These are phyloP conservation scores for Phanerochaete carnosa DNA, from an alignment of 768 basidiomycete species.

Conservation along the genomic window DNA sequence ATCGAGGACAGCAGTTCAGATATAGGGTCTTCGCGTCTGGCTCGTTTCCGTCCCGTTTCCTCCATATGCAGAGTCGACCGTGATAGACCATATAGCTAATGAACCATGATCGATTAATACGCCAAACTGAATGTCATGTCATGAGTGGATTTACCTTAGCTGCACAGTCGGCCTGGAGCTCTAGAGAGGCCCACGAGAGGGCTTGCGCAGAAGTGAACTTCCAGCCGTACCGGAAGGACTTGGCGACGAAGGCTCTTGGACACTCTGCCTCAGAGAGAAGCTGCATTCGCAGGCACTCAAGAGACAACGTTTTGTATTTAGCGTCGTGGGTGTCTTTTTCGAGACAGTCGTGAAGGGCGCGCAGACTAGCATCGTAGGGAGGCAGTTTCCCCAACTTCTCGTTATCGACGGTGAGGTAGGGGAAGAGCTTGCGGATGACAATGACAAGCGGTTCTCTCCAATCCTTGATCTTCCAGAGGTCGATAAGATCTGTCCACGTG, in stretches of 20 bases:
- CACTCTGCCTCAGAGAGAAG: constrained; percentile 21
- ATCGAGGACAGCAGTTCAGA: constrained; percentile 50
- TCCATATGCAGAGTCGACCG: constrained; percentile 43
- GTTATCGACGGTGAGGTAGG: constrained; percentile 36
- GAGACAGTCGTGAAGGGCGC: constrained; percentile 46
- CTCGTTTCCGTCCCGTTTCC: constrained; percentile 43
- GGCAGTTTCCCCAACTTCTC: neutral
- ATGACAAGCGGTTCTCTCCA: constrained; percentile 79
- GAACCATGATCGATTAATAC: neutral
- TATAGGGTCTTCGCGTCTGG: constrained; percentile 58
- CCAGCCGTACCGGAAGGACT: constrained; percentile 70
- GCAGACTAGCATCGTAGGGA: neutral
- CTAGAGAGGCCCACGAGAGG: constrained; percentile 73
- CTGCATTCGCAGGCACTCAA: constrained; percentile 65
- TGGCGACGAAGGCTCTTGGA: constrained; percentile 50
- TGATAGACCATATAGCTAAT: constrained; percentile 60
- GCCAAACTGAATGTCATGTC: neutral
- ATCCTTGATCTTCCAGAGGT: constrained; percentile 71
- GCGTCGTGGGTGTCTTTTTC: constrained; percentile 43
- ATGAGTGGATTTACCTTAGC: constrained; percentile 46
- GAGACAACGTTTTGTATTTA: constrained; percentile 35
- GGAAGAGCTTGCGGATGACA: constrained; percentile 69
- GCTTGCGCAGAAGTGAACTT: constrained; percentile 70
- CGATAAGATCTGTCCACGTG: constrained; percentile 63
- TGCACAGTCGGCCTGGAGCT: constrained; percentile 78